Evolutionary conservation across 2,329 filamentous ascomycete genomes (phyloP).

Genomic region (Ascochyta fabae): DNA sequence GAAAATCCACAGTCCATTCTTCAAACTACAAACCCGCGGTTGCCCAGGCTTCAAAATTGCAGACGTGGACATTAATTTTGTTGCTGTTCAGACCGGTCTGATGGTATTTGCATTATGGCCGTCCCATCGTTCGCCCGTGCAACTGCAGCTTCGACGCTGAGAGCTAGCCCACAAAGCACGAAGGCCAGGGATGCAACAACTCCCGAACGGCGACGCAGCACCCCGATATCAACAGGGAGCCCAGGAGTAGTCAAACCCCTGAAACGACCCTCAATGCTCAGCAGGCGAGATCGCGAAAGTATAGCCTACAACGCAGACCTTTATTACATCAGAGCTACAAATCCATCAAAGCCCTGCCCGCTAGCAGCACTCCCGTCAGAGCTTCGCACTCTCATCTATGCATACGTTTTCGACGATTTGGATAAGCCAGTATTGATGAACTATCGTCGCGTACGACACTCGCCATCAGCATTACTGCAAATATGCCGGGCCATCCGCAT

Average conservation of each 20-base stretch:
- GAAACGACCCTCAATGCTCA: conserved; percentile 24
- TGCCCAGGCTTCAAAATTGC: background rate
- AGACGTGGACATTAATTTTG: too few species aligned
- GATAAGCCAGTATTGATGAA: conserved; percentile 6
- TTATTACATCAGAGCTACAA: conserved; percentile 21
- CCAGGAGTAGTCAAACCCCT: conserved; percentile 4
- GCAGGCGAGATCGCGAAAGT: conserved; percentile 6
- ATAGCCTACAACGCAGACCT: conserved; percentile 20
- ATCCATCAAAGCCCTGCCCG: conserved; percentile 22
- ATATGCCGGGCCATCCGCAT: conserved; percentile 34
- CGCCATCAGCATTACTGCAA: conserved; percentile 18
- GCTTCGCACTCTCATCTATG: conserved; percentile 28
- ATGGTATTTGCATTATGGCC: conserved; percentile 12
- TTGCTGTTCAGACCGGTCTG: too few species aligned
- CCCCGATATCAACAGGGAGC: background rate
- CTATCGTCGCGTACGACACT: conserved; percentile 2
- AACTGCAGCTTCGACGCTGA: conserved; percentile 24
- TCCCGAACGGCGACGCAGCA: background rate
- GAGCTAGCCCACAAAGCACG: conserved; percentile 3
- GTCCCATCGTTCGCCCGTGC: conserved; percentile 30
- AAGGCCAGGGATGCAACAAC: background rate
- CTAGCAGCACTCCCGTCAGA: conserved; percentile 32
- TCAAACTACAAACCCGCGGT: background rate
- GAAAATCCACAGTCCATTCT: too few species aligned
- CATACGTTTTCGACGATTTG: conserved; percentile 12